Base-by-base conservation (phyloP, 2,329 filamentous ascomycete genomes). In the Sarocladiaceae sp. region DNA sequence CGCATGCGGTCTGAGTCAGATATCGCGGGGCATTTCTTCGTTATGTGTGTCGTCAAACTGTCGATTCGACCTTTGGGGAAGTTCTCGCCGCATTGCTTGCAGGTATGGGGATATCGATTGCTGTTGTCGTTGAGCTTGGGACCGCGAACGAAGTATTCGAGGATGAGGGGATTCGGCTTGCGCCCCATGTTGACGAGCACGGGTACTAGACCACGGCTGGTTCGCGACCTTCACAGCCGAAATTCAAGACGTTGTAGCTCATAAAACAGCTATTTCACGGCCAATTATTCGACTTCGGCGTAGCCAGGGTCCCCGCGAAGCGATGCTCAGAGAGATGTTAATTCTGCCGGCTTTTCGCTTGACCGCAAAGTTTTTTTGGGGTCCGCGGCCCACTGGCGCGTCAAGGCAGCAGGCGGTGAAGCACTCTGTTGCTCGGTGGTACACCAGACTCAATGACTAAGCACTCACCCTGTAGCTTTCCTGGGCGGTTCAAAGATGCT, bases 61-160 rank as follows among this genome's bases (percentile, higher is more conserved):
- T 97, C 92, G 62, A 90, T 87, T 56, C 92, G 84, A 55, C 92
- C 92, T 66, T 96, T 96, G 57, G 90, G 88, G 57, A 96, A 96
- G 68, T 88, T 87, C 70, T 94, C 88, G 59, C 90, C 90, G 67
- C 90, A 96, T 58, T 84, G 79, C 68, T 88, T 93, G 80, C 91
- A 96, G 12, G 88, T 94, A 65, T 96, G 90, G 61, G 90, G 86
- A 65, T 97, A 97, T 54, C 92, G 84, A 68, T 96, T 96, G 74
- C 89, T 94, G 58, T 88, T 87, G 71, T 96, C 90, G 64, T 87
- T 84, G 62, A 96, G 80, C 72, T 96, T 96, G 35, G 83, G 81
- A 10, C 92, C 92, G 60, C 91, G 83, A 67, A 89, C 83, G 69
- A 96, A 97, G 75, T 90, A 94, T 71, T 93, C 84, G 68, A 89